A percentile compares a stretch with the other conserved stretches of the same genome.
These are phyloP conservation scores for Cydonia oblonga DNA, from an alignment of 331 rosid species.

Conservation along the genomic window DNA sequence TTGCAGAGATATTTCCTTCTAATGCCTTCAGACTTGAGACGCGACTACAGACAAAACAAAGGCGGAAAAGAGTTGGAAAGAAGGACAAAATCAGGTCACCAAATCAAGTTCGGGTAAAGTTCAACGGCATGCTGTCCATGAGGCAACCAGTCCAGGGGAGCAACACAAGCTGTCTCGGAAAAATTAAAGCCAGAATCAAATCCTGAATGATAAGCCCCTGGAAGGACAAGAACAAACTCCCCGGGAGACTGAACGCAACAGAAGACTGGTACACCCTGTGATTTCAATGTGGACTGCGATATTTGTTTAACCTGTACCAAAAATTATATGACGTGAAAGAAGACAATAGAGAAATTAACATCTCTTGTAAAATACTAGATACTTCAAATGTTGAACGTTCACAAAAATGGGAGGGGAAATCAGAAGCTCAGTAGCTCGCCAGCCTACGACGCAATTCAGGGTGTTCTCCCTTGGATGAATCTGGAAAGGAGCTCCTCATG, in stretches of 20 bases:
- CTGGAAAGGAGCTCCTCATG: slow-evolving; percentile 30
- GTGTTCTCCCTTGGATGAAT: slow-evolving; percentile 17
- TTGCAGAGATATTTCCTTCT: slow-evolving; percentile 50
- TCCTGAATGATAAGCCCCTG: slow-evolving; percentile 72
- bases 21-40: slow-evolving; percentile 40
- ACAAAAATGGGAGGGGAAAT: background rate
- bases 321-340: slow-evolving; percentile 12
- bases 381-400: background rate
- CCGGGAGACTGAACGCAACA: slow-evolving; percentile 62
- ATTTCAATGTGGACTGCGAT: slow-evolving; percentile 48
- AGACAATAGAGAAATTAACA: background rate
- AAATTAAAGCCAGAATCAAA: slow-evolving; percentile 80
- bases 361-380: slow-evolving; percentile 1
- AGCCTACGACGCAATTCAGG: slow-evolving; percentile 21
- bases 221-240: slow-evolving; percentile 68
- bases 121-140: slow-evolving; percentile 60
- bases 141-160: slow-evolving; percentile 83
- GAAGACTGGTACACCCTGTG: slow-evolving; percentile 57
- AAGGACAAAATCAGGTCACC: background rate
- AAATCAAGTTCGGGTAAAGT: slow-evolving; percentile 13
- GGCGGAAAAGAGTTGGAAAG: too few relatives aligned
- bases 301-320: slow-evolving; percentile 48
- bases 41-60: slow-evolving; percentile 42
- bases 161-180: slow-evolving; percentile 58
- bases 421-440: slow-evolving; percentile 37